Base-by-base conservation (phyloP, 1,284 basidiomycete genomes). In the Sphaerobolus stellatus region DNA sequence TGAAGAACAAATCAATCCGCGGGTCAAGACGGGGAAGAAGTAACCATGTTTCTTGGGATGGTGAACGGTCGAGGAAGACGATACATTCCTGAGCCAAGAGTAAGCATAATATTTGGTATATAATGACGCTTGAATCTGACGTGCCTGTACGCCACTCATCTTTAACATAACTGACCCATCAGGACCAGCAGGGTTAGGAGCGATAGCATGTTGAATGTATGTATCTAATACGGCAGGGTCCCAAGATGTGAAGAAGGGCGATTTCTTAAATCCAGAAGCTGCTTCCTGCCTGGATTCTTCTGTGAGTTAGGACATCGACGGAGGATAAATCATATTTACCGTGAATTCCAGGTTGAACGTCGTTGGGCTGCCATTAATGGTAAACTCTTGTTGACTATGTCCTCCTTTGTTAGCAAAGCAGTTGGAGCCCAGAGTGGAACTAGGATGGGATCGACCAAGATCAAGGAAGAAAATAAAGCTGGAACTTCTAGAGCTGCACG, bases 381-480 rank as follows among this genome's bases (percentile, higher is more conserved):
- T n/a, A n/a, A n/a, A n/a, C n/a, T n/a, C n/a, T n/a, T n/a, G n/a
- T n/a, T n/a, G n/a, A n/a, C n/a, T n/a, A n/a, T n/a, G n/a, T n/a
- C n/a, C n/a, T n/a, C n/a, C n/a, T n/a, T n/a, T n/a, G n/a, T n/a
- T n/a, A n/a, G n/a, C n/a, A n/a, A n/a, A n/a, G n/a, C n/a, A n/a
- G n/a, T n/a, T n/a, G n/a, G n/a, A 70, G 63, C 13, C 44, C 27
- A 40, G 64, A 70, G 45, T 2, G 72, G 71, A 4, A 74, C 59
- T 33, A 92, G 80, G 52, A 91, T 79, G 0, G 95, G 92, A 66
- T 98, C 94, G 25, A 95, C 71, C 9, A 95, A 77, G 44, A 93
- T 75, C 30, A 96, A 70, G 0, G 81, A 80, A 16, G 83, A 76
- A 70, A 94, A 92, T 8, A 95, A 71, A 1, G 74, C 71, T 0